Base-by-base conservation (phyloP, 2,329 filamentous ascomycete species). In the Colletotrichum sp. region DNA sequence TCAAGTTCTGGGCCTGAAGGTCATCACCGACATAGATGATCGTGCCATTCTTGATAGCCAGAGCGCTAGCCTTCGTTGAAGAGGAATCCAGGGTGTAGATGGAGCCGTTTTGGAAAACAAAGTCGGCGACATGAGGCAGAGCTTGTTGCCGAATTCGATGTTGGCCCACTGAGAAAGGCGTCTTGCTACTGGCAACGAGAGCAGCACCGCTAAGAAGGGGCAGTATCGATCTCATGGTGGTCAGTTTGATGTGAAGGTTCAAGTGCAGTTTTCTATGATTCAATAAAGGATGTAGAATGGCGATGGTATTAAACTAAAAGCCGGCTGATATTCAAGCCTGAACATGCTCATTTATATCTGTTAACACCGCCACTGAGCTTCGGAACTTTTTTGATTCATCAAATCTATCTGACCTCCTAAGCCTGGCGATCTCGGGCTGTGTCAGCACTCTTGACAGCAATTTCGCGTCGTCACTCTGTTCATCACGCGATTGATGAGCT, bases 81-180 rank as follows among this genome's bases (percentile, higher is more conserved):
- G 47, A 55, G 4, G 63, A 38, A 29, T 64, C 63, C 72, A 80
- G 78, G 54, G 78, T 78, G 70, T 80, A 79, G 57, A 80, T 80
- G 55, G 66, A 76, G 21, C 78, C 79, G 78, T 80, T 80, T 54
- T 73, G 72, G 8, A 80, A 77, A 21, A 80, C 76, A 3, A 77
- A 64, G 55, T 80, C 78, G 5, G 78, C 78, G 0, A 64, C 12
- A 5, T 33, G 2, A n/a, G 43, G 43, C 18, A 33, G 55, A 29
- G 29, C 27, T 31, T 29, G 29, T 59, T 59, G 55, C 13, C 34
- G 59, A 24, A 27, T 15, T 1, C 3, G 24, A 33, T 15, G n/a
- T 4, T 38, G 59, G 5, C 3, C 59, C 21, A 34, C 34, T 62
- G 34, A 24, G 27, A 18, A 47, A 47, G 43, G 43, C 43, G 43